Evolutionary conservation across 2,329 filamentous ascomycete genomes (phyloP), one percentile per base, ranked within the genome.

Genomic region (Orbilia oligospora): DNA sequence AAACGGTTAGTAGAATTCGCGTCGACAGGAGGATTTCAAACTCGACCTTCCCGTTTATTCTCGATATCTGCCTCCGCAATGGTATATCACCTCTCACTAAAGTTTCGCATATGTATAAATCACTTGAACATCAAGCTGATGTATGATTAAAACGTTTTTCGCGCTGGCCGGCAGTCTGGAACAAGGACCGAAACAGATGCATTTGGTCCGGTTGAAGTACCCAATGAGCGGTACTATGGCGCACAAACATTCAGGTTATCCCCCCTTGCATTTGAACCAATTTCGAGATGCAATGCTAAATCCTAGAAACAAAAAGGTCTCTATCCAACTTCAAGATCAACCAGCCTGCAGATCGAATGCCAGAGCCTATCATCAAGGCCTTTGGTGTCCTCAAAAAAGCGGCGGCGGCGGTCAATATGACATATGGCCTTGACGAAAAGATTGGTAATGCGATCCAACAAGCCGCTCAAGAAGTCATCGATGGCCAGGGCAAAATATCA

Each of bases 261-360:
- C 14, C 18, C 51, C 27, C 51, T 18, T 36, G 1, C 6, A 18
- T 48, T 33, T 16, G 27, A 46, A n/a, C 9, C 22, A 10, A 14
- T 24, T 12, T 16, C 22, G 48, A 63, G 18, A 22, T 41, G 18
- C 66, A 27, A 38, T 22, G 6, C 36, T 51, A 18, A 46, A 5
- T 9, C 18, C 36, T 36, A 33, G 5, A 12, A 30, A 46, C 44
- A 9, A 66, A 51, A 73, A 87, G 87, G 82, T 98, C 95, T 66
- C 89, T 98, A 85, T 91, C 92, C 86, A 99, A 99, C 88, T 99
- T 99, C 89, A 92, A 92, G 86, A 98, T 99, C 90, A 98, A 98
- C 87, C 96, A 98, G 88, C 96, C 96, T 79, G 93, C 97, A 87
- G 96, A 99, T 85, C 94, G 96, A 85, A 98, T 98, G 94, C 96